Conservation (phyloP, 352 stramenopile genomes). For the Pythium coloratum region DNA sequence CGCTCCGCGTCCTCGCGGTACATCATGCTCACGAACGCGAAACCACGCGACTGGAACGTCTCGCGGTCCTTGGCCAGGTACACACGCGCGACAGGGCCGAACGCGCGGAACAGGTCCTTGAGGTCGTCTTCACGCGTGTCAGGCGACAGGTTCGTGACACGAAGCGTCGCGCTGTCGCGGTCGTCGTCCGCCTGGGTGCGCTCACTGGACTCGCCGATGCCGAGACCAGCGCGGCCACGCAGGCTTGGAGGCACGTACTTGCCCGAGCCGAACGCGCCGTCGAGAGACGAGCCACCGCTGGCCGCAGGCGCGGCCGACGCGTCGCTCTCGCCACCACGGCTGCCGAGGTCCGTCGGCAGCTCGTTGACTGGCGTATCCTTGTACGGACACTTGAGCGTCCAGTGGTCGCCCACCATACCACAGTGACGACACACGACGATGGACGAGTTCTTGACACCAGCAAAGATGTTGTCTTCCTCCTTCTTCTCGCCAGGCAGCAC, state of each 20-base stretch:
- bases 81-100: constrained; percentile 95
- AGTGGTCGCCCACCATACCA: constrained; percentile 89
- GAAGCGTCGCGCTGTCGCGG: constrained; percentile 91
- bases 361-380: constrained; percentile 86
- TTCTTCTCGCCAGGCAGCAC: constrained; percentile 87
- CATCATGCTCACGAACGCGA: constrained; percentile 98
- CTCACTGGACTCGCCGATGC: constrained; percentile 27
- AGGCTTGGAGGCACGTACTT: constrained; percentile 88
- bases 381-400: constrained; percentile 91
- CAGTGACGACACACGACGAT: constrained; percentile 90
- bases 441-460: constrained; percentile 84
- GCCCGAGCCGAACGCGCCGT: constrained; percentile 74
- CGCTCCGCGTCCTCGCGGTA: constrained; percentile 95
- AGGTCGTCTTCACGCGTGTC: constrained; percentile 98
- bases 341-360: constrained; percentile 66
- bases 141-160: constrained; percentile 99
- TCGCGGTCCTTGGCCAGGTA: constrained; percentile 99
- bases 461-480: constrained; percentile 87
- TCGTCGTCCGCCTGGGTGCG: constrained; percentile 52
- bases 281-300: constrained; percentile 52
- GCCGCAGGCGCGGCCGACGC: constrained; percentile 32
- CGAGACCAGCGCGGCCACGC: constrained; percentile 52
- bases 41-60: constrained; percentile 96
- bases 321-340: constrained; percentile 32
- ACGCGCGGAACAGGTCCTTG: constrained; percentile 97